phyloP scores from a whole-genome alignment of 2,329 filamentous ascomycete genomes.

The Beauveria brongniartii region DNA sequence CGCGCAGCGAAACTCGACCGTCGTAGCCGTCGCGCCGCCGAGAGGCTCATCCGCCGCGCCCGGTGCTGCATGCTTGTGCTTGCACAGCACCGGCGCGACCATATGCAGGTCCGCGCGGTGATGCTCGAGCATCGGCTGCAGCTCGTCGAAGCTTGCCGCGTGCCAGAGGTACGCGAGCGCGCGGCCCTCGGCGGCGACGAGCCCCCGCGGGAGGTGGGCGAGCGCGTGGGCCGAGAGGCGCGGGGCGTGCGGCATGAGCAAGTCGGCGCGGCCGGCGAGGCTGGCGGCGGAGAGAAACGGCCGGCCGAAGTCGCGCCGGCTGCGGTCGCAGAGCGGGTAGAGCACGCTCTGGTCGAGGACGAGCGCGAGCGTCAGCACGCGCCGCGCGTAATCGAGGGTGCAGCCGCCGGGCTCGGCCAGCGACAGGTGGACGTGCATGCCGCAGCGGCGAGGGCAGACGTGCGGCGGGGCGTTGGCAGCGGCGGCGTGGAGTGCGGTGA shows the following conservation, averaged over 20 bases:
- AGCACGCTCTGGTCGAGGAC: slow-evolving; percentile 13
- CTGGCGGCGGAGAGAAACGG: neutral
- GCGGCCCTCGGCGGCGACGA: neutral
- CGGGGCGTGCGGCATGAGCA: neutral
- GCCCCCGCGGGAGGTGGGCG: neutral
- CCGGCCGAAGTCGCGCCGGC: neutral
- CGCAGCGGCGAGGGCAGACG: slow-evolving; percentile 7
- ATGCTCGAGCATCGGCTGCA: neutral
- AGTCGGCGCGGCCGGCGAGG: neutral
- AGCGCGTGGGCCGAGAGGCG: neutral
- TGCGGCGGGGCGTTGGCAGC: neutral
- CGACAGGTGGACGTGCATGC: slow-evolving; percentile 14
- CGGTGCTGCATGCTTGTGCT: neutral
- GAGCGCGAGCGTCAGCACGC: slow-evolving; percentile 63
- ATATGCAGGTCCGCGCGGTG: neutral
- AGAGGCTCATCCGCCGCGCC: neutral
- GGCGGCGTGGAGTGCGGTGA: neutral
- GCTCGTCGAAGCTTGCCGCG: neutral
- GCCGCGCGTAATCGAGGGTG: slow-evolving; percentile 66
- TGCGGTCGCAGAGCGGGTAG: slow-evolving; percentile 8
- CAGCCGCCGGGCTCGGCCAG: neutral
- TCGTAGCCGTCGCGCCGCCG: neutral
- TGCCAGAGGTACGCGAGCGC: neutral
- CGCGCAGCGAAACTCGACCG: slow-evolving; percentile 16
- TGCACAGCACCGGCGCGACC: neutral